phyloP scores from a whole-genome alignment of 768 basidiomycete genomes.

The Exsudoporus frostii region DNA sequence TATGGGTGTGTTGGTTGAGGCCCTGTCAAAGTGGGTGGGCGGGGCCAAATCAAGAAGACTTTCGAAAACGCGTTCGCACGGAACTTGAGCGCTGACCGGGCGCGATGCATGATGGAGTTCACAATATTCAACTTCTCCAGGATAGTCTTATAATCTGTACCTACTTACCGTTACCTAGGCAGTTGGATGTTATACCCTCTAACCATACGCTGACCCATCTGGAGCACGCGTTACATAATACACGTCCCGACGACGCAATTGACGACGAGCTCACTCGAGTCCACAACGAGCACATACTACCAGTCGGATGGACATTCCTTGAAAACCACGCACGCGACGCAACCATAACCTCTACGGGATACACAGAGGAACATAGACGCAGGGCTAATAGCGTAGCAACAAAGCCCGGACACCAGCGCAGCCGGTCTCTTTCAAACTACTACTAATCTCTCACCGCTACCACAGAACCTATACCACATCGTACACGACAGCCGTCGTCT shows the following conservation, averaged over 20 bases:
- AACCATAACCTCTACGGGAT: conserved; percentile 3
- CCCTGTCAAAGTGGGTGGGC: conserved; percentile 19
- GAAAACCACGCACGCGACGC: conserved; percentile 13
- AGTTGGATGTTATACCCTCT: background rate
- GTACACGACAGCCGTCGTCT: background rate
- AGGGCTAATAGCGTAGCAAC: conserved; percentile 3
- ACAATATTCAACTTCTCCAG: background rate
- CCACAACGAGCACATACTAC: conserved; percentile 8
- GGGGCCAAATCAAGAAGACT: background rate
- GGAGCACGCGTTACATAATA: conserved; percentile 17
- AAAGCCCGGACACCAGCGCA: background rate
- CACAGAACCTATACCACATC: conserved; percentile 12
- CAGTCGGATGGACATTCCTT: conserved; percentile 28
- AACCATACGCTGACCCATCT: background rate
- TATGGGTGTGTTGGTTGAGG: background rate
- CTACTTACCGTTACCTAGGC: background rate
- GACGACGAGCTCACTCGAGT: background rate
- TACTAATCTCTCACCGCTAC: conserved; percentile 6
- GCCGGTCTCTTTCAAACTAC: conserved; percentile 13
- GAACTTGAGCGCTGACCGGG: background rate
- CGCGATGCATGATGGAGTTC: background rate
- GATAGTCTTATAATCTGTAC: background rate
- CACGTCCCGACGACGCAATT: background rate
- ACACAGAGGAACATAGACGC: background rate
- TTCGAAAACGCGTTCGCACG: background rate